Evolutionary conservation across 169 alveolate genomes (phyloP).

Genomic region (Eimeria maxima): DNA sequence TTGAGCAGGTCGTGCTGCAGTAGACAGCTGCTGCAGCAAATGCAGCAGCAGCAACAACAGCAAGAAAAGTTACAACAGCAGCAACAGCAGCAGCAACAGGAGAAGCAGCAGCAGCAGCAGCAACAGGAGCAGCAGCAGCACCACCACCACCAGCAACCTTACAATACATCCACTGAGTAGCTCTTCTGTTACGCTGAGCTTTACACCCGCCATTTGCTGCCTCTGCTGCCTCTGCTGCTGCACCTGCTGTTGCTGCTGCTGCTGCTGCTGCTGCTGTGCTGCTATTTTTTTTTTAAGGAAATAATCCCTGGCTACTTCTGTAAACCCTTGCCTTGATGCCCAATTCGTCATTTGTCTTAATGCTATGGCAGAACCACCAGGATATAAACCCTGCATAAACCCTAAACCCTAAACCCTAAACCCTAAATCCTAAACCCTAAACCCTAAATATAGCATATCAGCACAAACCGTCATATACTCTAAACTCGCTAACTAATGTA

Average conservation of each 20-base stretch:
- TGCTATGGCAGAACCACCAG: constrained; percentile 89
- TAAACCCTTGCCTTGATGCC: constrained; percentile 91
- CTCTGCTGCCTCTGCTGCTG: background rate
- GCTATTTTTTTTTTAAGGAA: constrained; percentile 43
- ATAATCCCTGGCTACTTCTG: constrained; percentile 85
- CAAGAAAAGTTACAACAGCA: too few relatives aligned
- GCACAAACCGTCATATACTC: too few relatives aligned
- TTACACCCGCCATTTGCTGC: background rate
- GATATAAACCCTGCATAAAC: constrained; percentile 86
- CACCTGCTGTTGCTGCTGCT: constrained; percentile 32
- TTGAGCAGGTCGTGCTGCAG: too few relatives aligned
- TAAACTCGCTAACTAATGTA: too few relatives aligned
- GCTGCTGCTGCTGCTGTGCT: constrained; percentile 25
- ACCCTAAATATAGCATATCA: too few relatives aligned
- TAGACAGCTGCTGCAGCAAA: too few relatives aligned
- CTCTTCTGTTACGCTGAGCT: constrained; percentile 71
- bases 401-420: too few relatives aligned
- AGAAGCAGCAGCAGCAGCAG: background rate
- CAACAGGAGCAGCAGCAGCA: background rate
- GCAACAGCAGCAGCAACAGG: too few relatives aligned
- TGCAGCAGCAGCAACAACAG: too few relatives aligned
- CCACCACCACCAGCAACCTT: background rate
- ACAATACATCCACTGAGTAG: constrained; percentile 74
- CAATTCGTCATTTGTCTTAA: constrained; percentile 90
- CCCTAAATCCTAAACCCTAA: too few relatives aligned